Conservation (phyloP, 2,329 filamentous ascomycete genomes). For the Aspergillus neoniger region DNA sequence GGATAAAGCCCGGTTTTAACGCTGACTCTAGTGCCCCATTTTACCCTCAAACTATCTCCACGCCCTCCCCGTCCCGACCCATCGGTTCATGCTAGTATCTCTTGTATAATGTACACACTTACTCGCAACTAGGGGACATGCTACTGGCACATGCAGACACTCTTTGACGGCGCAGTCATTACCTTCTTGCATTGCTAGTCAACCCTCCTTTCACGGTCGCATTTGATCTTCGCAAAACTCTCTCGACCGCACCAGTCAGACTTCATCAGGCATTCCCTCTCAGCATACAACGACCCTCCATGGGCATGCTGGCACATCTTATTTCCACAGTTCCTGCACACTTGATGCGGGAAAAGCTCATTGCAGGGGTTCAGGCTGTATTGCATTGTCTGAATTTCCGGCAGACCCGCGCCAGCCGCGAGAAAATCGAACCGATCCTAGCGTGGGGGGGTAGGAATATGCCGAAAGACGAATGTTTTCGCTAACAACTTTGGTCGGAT, state of each 20-base stretch:
- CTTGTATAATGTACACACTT: not conserved
- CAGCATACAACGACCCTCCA: not conserved
- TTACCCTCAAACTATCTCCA: not conserved
- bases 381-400: not conserved
- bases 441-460: not conserved
- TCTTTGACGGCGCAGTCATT: not conserved
- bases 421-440: conserved; percentile 5
- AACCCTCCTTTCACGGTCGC: not conserved
- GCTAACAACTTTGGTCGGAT: not conserved
- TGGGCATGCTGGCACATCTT: not conserved
- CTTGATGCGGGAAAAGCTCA: not conserved
- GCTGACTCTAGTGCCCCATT: not conserved
- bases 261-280: not conserved
- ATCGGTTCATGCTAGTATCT: conserved; percentile 1
- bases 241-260: not conserved
- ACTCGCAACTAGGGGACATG: not conserved
- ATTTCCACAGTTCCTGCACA: not conserved
- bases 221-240: not conserved
- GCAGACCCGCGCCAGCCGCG: conserved; percentile 21
- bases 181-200: not conserved
- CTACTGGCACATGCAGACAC: not conserved
- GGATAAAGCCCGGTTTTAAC: not conserved
- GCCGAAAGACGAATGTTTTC: not conserved
- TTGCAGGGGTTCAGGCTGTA: not conserved
- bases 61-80: not conserved